Percentiles rank a stretch among this genome's conserved stretches.
phyloP scores from a whole-genome alignment of 208 protist species.

The Herpetomonas samuelpessoai region DNA sequence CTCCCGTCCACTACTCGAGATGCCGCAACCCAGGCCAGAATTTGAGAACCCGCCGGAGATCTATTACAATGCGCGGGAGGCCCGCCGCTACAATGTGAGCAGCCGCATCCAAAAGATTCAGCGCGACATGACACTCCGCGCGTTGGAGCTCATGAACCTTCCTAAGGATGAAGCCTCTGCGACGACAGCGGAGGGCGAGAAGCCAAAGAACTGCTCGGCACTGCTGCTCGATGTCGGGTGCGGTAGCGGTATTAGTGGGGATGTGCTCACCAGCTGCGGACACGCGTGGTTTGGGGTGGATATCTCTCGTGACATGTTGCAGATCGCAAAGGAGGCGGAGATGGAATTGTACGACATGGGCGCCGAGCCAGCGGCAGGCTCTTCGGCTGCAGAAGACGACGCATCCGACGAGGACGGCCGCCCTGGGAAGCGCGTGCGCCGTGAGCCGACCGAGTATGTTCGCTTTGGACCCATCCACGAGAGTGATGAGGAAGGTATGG shows the following conservation, averaged over 20 bases:
- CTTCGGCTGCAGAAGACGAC: background rate
- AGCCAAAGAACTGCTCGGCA: constrained; percentile 17
- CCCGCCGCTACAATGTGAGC: constrained; percentile 94
- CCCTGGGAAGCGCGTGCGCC: constrained; percentile 22
- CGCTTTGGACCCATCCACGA: background rate
- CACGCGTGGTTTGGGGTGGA: constrained; percentile 98
- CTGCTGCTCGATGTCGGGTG: constrained; percentile 99
- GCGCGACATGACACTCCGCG: constrained; percentile 96
- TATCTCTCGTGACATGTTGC: constrained; percentile 95
- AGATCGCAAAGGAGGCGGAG: constrained; percentile 80
- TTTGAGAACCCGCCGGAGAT: constrained; percentile 93
- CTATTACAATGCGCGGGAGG: constrained; percentile 96
- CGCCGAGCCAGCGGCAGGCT: constrained; percentile 11
- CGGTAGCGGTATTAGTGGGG: constrained; percentile 97
- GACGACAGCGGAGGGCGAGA: constrained; percentile 4
- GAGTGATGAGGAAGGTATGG: constrained; percentile 7
- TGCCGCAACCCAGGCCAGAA: constrained; percentile 87
- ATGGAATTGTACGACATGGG: constrained; percentile 34
- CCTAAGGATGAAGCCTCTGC: constrained; percentile 31
- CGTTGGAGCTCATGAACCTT: constrained; percentile 96
- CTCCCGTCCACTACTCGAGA: constrained; percentile 6
- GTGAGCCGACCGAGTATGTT: constrained; percentile 5
- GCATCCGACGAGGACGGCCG: constrained; percentile 1
- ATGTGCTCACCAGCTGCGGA: constrained; percentile 92
- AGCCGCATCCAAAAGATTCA: constrained; percentile 97